Conservation (phyloP, 225 moss, liverwort and hornwort genomes). For the Sphagnum tenellum region DNA sequence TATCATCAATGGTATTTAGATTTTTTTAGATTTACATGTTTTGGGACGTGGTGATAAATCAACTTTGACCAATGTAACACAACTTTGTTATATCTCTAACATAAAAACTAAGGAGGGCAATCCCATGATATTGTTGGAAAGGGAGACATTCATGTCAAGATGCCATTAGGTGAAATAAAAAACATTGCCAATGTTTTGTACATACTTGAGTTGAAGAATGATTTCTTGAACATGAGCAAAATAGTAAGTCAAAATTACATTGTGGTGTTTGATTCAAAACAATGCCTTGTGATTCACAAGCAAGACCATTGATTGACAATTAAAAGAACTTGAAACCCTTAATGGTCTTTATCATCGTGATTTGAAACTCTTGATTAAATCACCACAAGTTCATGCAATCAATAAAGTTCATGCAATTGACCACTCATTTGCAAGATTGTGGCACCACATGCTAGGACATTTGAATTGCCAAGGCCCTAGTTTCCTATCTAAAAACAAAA, state of each 20-base stretch:
- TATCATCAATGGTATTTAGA: no score
- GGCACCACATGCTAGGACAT: no score
- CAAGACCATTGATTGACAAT: background rate
- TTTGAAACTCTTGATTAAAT: background rate
- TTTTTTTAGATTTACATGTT: no score
- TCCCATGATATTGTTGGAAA: no score
- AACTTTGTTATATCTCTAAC: no score
- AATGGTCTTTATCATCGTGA: background rate
- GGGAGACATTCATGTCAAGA: no score
- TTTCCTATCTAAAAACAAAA: no score
- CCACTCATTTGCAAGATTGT: background rate
- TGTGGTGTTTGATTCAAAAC: background rate
- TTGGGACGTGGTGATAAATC: no score
- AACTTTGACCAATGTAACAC: no score
- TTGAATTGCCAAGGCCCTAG: no score
- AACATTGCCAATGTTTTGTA: background rate
- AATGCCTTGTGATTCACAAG: background rate
- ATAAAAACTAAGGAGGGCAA: no score
- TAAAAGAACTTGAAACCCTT: background rate
- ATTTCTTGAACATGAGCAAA: background rate
- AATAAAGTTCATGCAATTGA: background rate
- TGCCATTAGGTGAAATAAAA: background rate
- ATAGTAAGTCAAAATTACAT: background rate
- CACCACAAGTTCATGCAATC: background rate
- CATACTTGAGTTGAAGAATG: background rate